These are phyloP conservation scores for Acorus calamus DNA, from an alignment of 106 monocot species.

Conservation along the genomic window DNA sequence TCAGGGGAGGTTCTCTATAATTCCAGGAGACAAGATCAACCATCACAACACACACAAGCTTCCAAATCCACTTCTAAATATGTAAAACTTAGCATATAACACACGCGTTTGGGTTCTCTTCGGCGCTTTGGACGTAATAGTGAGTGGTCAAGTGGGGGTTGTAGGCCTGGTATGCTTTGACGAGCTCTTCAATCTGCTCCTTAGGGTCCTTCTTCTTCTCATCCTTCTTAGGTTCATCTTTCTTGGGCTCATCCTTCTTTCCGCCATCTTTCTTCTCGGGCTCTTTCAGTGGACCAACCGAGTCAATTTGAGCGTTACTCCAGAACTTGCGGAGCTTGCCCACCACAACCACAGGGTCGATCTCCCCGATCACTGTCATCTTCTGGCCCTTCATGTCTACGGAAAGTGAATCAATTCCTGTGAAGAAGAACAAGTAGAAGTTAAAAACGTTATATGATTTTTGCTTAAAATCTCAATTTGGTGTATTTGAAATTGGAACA, in stretches of 20 bases:
- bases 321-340: background rate
- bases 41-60: too few relatives aligned
- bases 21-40: too few relatives aligned
- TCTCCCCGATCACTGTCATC: conserved; percentile 2
- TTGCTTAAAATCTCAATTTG: too few relatives aligned
- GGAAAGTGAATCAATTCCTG: conserved; percentile 7
- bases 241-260: conserved; percentile 15
- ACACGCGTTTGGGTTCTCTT: conserved; percentile 31
- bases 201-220: conserved; percentile 6
- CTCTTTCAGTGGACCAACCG: background rate
- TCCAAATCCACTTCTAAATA: too few relatives aligned
- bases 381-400: conserved; percentile 3
- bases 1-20: too few relatives aligned
- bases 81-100: conserved; percentile 8
- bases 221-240: conserved; percentile 9
- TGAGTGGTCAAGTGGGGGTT: conserved; percentile 13
- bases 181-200: background rate
- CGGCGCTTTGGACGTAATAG: conserved; percentile 16
- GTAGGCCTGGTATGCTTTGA: conserved; percentile 11
- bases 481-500: too few relatives aligned
- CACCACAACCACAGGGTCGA: conserved; percentile 1
- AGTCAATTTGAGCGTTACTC: background rate
- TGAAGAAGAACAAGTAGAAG: background rate
- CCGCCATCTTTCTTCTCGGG: background rate
- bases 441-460: too few relatives aligned